Evolutionary conservation across 176 grass and related monocot species (phyloP).

Genomic region (Dactylis glomerata): DNA sequence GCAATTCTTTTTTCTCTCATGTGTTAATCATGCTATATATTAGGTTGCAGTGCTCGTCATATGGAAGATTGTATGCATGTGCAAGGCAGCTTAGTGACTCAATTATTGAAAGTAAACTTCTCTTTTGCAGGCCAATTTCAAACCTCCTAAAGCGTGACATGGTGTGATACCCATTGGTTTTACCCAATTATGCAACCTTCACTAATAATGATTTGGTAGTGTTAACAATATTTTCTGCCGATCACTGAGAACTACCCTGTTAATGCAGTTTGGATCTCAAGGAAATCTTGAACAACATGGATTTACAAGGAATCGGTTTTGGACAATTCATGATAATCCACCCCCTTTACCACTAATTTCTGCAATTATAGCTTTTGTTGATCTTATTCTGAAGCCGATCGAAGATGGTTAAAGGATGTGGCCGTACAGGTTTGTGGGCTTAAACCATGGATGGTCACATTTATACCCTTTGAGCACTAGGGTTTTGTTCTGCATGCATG

Average conservation of each 20-base stretch:
- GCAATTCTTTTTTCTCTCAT: neutral
- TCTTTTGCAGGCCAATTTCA: slow-evolving; percentile 71
- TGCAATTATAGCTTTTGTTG: slow-evolving; percentile 66
- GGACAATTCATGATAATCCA: slow-evolving; percentile 71
- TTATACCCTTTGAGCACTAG: slow-evolving; percentile 3
- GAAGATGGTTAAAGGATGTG: slow-evolving; percentile 68
- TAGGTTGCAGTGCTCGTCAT: neutral
- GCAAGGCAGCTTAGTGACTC: neutral
- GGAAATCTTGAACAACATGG: slow-evolving; percentile 88
- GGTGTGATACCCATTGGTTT: slow-evolving; percentile 94
- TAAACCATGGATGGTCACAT: neutral
- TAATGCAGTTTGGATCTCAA: slow-evolving; percentile 80
- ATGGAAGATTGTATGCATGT: neutral
- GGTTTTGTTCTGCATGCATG: too few species aligned
- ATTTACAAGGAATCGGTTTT: slow-evolving; percentile 70
- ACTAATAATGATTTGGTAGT: slow-evolving; percentile 15
- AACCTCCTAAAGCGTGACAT: slow-evolving; percentile 76
- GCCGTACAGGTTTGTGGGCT: slow-evolving; percentile 70
- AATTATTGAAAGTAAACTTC: slow-evolving; percentile 10
- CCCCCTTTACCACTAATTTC: slow-evolving; percentile 54
- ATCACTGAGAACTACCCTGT: slow-evolving; percentile 9
- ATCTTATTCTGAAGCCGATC: slow-evolving; percentile 75
- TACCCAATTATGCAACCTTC: slow-evolving; percentile 69
- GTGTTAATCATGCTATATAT: neutral
- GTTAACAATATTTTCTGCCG: neutral